phyloP scores from a whole-genome alignment of 768 basidiomycete genomes.

The Collybia mongolica region DNA sequence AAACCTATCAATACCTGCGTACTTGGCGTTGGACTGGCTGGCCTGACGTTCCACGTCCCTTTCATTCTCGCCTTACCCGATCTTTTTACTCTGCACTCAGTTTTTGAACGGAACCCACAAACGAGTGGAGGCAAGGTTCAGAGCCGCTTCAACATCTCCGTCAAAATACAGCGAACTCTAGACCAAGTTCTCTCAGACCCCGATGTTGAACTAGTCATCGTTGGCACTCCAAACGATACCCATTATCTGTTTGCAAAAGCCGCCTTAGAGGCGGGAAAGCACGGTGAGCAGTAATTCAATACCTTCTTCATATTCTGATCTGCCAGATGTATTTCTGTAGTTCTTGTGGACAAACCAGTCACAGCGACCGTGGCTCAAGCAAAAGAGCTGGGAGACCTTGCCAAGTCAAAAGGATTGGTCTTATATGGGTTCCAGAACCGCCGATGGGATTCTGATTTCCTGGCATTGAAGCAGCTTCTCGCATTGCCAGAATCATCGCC shows the following conservation, averaged over 20 bases:
- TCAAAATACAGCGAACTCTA: constrained; percentile 58
- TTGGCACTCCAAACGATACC: constrained; percentile 74
- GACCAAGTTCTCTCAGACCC: constrained; percentile 60
- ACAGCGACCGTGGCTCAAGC: constrained; percentile 61
- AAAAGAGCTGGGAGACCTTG: constrained; percentile 56
- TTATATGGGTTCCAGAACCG: constrained; percentile 76
- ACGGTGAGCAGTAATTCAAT: constrained; percentile 40
- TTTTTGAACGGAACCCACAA: constrained; percentile 70
- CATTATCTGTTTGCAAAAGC: constrained; percentile 70
- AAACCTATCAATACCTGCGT: constrained; percentile 68
- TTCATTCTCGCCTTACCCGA: constrained; percentile 73
- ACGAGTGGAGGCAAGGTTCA: constrained; percentile 61
- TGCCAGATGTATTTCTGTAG: constrained; percentile 27
- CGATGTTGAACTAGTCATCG: constrained; percentile 65
- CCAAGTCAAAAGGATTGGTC: constrained; percentile 56
- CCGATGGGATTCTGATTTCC: constrained; percentile 78
- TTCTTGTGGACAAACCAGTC: constrained; percentile 80
- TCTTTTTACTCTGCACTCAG: constrained; percentile 69
- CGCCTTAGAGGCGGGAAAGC: constrained; percentile 66
- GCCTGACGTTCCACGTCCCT: constrained; percentile 78
- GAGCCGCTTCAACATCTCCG: constrained; percentile 58
- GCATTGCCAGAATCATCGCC: constrained; percentile 49
- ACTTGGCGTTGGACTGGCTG: constrained; percentile 74
- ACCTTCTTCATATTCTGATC: background rate
- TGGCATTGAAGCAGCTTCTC: constrained; percentile 61